Evolutionary conservation across 75 land plant species (phyloP).

Genomic region (Azolla pinnata): DNA sequence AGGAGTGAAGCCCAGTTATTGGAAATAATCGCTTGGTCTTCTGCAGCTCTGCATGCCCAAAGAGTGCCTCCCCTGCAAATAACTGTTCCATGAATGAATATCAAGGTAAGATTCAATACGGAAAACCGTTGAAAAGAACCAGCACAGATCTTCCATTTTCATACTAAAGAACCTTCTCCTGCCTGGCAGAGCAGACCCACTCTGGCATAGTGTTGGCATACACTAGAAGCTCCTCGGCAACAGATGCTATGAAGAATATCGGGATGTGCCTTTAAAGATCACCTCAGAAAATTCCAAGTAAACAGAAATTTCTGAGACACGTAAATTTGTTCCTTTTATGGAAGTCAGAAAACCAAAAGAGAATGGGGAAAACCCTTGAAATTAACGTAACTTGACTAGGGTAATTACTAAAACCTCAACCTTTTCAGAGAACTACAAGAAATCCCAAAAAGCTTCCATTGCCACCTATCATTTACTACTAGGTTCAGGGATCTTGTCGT

Average conservation of each 20-base stretch:
- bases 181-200: constrained; percentile 70
- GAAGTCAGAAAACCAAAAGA: too few relatives aligned
- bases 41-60: constrained; percentile 54
- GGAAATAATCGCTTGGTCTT: constrained; percentile 47
- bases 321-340: too few relatives aligned
- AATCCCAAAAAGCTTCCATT: too few relatives aligned
- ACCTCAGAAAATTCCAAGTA: constrained; percentile 31
- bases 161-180: constrained; percentile 53
- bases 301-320: too few relatives aligned
- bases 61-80: constrained; percentile 69
- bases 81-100: constrained; percentile 31
- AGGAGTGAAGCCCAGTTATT: constrained; percentile 47
- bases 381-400: too few relatives aligned
- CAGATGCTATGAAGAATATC: constrained; percentile 57
- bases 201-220: constrained; percentile 73
- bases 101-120: not conserved
- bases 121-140: not conserved
- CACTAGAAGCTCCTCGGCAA: constrained; percentile 68
- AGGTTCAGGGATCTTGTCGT: too few relatives aligned
- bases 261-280: constrained; percentile 48
- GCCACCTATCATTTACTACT: too few relatives aligned
- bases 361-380: too few relatives aligned
- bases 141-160: not conserved
- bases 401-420: too few relatives aligned
- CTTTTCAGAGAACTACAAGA: too few relatives aligned